These are phyloP conservation scores for Colletotrichum eleusines DNA, from an alignment of 2,329 filamentous ascomycete species.

Conservation along the genomic window DNA sequence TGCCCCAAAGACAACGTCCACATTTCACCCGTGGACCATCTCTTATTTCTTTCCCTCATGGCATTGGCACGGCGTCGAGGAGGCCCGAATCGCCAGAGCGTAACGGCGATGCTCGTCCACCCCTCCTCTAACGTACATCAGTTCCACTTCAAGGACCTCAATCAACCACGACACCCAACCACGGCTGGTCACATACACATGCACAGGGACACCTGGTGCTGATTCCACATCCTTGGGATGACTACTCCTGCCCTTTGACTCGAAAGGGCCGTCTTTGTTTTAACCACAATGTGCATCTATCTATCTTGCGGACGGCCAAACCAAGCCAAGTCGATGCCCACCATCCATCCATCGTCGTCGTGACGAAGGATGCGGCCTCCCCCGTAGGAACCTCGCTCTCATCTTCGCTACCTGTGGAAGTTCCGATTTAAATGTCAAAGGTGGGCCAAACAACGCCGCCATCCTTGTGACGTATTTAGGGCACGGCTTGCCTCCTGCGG, in stretches of 20 bases:
- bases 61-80: constrained; percentile 10
- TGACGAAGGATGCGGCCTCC: too few relatives aligned
- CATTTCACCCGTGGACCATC: background rate
- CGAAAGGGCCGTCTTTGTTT: constrained; percentile 1
- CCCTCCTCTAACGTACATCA: background rate
- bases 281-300: too few relatives aligned
- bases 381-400: too few relatives aligned
- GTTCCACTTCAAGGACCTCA: background rate
- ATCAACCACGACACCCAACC: background rate
- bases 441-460: background rate
- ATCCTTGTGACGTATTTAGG: constrained; percentile 6
- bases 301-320: too few relatives aligned
- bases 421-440: background rate
- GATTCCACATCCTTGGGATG: background rate
- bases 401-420: constrained; percentile 12
- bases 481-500: background rate
- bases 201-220: background rate
- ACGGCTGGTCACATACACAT: too few relatives aligned
- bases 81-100: constrained; percentile 9
- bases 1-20: background rate
- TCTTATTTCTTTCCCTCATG: background rate
- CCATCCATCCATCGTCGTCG: constrained; percentile 13
- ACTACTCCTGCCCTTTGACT: background rate
- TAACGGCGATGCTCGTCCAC: background rate
- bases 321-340: constrained; percentile 5